Evolutionary conservation across 306 rosid genomes (phyloP).

Genomic region (Lathyrus aphaca): DNA sequence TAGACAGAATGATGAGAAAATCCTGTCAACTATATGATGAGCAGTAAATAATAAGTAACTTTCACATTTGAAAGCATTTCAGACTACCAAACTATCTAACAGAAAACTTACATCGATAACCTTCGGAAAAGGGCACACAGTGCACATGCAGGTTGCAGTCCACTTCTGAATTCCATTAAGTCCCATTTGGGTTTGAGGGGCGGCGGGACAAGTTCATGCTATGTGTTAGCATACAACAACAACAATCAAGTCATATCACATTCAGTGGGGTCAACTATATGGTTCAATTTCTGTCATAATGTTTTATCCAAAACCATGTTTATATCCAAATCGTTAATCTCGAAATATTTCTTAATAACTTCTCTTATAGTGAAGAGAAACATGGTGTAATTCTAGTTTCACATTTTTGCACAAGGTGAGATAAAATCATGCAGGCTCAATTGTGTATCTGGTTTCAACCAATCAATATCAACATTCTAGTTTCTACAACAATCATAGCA

Average conservation of each 20-base stretch:
- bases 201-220: neutral
- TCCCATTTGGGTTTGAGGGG: neutral
- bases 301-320: no score
- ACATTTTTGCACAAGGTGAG: neutral
- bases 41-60: neutral
- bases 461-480: neutral
- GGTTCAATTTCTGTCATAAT: no score
- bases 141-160: neutral
- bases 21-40: slow-evolving; percentile 75
- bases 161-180: neutral
- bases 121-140: neutral
- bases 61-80: neutral
- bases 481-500: neutral
- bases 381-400: neutral
- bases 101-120: neutral
- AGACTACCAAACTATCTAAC: neutral
- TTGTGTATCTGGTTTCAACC: neutral
- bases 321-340: no score
- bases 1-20: slow-evolving; percentile 95
- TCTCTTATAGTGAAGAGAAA: no score
- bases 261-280: no score
- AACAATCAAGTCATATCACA: neutral
- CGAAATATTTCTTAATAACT: no score
- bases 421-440: neutral
- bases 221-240: neutral